phyloP scores from a whole-genome alignment of 768 basidiomycete genomes.

The Lentinula edodes region DNA sequence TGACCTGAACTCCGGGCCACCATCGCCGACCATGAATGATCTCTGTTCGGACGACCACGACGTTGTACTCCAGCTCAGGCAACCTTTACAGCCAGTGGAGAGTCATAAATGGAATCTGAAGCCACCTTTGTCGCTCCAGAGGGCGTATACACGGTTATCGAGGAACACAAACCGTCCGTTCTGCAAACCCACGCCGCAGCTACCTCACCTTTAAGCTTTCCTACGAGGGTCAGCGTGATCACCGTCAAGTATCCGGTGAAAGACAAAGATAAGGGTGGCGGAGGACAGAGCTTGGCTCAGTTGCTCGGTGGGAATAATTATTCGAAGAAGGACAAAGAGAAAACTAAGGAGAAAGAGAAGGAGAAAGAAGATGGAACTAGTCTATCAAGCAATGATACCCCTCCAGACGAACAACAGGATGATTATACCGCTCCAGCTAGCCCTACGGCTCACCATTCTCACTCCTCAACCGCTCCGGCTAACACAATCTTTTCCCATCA shows the following conservation, averaged over 20 bases:
- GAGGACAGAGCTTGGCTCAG: constrained; percentile 60
- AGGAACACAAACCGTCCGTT: constrained; percentile 70
- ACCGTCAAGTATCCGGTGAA: constrained; percentile 56
- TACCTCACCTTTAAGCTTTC: constrained; percentile 37
- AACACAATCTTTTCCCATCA: constrained; percentile 57
- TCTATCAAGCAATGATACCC: constrained; percentile 78
- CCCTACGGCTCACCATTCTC: constrained; percentile 31
- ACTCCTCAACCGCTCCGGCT: constrained; percentile 11
- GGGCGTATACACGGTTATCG: constrained; percentile 84
- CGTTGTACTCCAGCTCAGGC: constrained; percentile 1
- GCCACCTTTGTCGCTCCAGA: constrained; percentile 85
- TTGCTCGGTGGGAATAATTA: constrained; percentile 68
- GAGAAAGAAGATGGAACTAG: constrained; percentile 67
- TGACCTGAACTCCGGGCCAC: background rate
- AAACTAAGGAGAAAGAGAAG: constrained; percentile 29
- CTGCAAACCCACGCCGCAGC: constrained; percentile 31
- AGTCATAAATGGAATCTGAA: constrained; percentile 66
- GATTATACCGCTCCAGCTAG: constrained; percentile 35
- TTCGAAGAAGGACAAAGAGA: constrained; percentile 48
- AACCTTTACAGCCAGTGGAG: background rate
- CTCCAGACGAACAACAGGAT: constrained; percentile 47
- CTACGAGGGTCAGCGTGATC: constrained; percentile 59
- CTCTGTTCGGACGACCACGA: background rate
- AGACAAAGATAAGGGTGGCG: constrained; percentile 37
- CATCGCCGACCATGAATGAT: background rate